These are phyloP conservation scores for Rhodomyrtus psidioides DNA, from an alignment of 441 rosid genomes.

Conservation along the genomic window DNA sequence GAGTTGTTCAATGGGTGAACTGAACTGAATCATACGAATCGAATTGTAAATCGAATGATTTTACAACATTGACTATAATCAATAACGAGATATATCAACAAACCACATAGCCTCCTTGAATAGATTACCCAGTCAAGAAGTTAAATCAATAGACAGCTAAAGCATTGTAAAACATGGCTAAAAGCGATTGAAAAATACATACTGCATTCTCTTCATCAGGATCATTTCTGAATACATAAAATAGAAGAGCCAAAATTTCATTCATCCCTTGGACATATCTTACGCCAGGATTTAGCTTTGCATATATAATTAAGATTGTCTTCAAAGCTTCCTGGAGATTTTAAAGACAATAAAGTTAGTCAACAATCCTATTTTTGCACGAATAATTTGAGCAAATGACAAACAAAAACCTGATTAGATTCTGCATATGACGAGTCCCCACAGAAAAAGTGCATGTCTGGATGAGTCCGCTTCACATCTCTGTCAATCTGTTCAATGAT, in stretches of 20 bases:
- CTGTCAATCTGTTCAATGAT: conserved; percentile 91
- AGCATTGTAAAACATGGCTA: background rate
- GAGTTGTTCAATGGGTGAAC: background rate
- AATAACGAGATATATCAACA: background rate
- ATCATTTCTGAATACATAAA: conserved; percentile 74
- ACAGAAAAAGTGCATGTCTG: conserved; percentile 88
- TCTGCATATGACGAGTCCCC: conserved; percentile 67
- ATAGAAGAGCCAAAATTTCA: conserved; percentile 88
- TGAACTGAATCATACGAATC: background rate
- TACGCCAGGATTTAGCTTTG: conserved; percentile 95
- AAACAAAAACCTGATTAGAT: conserved; percentile 63
- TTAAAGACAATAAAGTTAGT: conserved; percentile 15
- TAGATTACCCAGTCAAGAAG: background rate
- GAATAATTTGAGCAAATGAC: background rate
- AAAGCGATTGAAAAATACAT: conserved; percentile 6
- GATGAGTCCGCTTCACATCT: conserved; percentile 97
- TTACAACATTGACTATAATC: background rate
- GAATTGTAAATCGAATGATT: background rate
- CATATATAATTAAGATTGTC: conserved; percentile 74
- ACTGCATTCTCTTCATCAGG: conserved; percentile 84
- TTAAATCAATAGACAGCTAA: conserved; percentile 1
- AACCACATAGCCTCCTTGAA: background rate
- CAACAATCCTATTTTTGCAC: background rate
- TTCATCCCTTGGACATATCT: conserved; percentile 99
- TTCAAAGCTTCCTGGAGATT: conserved; percentile 70